Evolutionary conservation across 495 filamentous ascomycete genomes (phyloP).

Genomic region (Aspergillus baeticus): DNA sequence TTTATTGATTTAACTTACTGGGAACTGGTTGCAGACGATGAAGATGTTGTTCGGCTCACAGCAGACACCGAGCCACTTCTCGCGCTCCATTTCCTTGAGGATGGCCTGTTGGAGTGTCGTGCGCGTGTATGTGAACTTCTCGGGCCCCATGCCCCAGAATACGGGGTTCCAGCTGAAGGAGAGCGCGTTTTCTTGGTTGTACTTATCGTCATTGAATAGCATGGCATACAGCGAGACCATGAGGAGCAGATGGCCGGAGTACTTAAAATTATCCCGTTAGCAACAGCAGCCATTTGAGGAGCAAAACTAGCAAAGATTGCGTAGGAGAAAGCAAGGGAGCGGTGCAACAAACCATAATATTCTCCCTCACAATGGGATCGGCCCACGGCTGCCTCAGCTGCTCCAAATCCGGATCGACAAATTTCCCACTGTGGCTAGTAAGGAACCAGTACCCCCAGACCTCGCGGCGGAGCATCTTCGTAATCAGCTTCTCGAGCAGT

Average conservation of each 20-base stretch:
- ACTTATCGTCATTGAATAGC: conserved; percentile 37
- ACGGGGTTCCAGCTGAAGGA: conserved; percentile 32
- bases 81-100: conserved; percentile 32
- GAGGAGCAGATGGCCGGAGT: conserved; percentile 34
- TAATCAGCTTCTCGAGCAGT: conserved; percentile 24
- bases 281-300: too few species aligned
- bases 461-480: conserved; percentile 34
- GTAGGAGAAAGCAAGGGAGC: too few species aligned
- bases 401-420: conserved; percentile 29
- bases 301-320: too few species aligned
- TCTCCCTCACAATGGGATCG: conserved; percentile 32
- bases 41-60: conserved; percentile 42
- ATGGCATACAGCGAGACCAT: conserved; percentile 37
- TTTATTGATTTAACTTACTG: neutral
- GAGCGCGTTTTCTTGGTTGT: conserved; percentile 24
- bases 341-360: too few species aligned
- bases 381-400: conserved; percentile 38
- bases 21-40: conserved; percentile 31
- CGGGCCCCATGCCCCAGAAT: conserved; percentile 34
- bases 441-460: conserved; percentile 41
- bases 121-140: conserved; percentile 28
- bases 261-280: too few species aligned
- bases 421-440: conserved; percentile 27
- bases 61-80: conserved; percentile 29
- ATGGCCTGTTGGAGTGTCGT: conserved; percentile 28